These are phyloP conservation scores for Syncephalastrum contaminatum DNA, from an alignment of 371 early-diverging fungal genomes.

Conservation along the genomic window DNA sequence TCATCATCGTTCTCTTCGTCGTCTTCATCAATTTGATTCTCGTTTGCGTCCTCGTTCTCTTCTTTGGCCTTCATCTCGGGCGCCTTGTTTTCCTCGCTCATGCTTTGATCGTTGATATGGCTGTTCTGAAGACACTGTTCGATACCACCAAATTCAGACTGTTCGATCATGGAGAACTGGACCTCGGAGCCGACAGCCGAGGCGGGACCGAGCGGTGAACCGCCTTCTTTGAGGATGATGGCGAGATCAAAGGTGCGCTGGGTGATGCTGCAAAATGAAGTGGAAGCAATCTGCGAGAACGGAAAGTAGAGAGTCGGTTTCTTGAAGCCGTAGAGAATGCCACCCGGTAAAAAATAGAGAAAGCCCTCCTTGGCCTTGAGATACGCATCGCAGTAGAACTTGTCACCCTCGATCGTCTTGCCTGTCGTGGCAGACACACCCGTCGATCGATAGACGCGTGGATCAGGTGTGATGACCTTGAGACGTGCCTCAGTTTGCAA, in stretches of 20 bases:
- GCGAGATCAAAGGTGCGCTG: conserved; percentile 59
- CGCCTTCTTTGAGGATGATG: conserved; percentile 16
- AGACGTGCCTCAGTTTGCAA: conserved; percentile 17
- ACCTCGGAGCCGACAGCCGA: conserved; percentile 10
- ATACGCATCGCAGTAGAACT: conserved; percentile 32
- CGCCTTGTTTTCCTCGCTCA: conserved; percentile 42
- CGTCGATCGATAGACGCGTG: conserved; percentile 17
- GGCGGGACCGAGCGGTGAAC: conserved; percentile 19
- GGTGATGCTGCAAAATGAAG: conserved; percentile 42
- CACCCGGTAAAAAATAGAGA: conserved; percentile 52
- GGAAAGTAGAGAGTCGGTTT: conserved; percentile 58
- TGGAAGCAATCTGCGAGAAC: conserved; percentile 25
- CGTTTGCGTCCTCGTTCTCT: conserved; percentile 2
- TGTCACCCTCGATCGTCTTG: conserved; percentile 20
- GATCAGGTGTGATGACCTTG: conserved; percentile 23
- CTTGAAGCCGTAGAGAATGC: conserved; percentile 65
- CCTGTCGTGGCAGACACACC: conserved; percentile 31
- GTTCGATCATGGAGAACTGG: conserved; percentile 59
- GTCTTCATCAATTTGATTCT: conserved; percentile 14
- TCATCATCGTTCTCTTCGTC: conserved; percentile 33
- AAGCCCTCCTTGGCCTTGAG: conserved; percentile 49
- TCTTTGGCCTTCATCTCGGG: conserved; percentile 14
- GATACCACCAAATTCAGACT: conserved; percentile 50
- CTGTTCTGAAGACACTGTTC: conserved; percentile 41
- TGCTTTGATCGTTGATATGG: conserved; percentile 40